These are phyloP conservation scores for Baeospora myosura DNA, from an alignment of 1,284 basidiomycete genomes.

Conservation along the genomic window DNA sequence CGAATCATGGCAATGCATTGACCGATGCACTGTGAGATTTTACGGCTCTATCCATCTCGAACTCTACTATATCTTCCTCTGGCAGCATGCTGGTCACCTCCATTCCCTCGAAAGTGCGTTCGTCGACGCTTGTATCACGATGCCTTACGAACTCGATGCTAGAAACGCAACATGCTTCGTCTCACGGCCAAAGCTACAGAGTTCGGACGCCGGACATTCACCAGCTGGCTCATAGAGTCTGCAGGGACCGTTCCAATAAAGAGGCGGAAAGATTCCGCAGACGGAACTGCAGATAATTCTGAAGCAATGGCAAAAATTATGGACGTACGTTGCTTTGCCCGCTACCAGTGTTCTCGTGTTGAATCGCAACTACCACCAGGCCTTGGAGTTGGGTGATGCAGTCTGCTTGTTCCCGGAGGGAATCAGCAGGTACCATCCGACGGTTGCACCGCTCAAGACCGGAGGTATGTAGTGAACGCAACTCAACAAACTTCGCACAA, in stretches of 20 bases:
- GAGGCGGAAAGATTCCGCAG: slow-evolving; percentile 59
- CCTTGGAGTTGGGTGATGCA: slow-evolving; percentile 71
- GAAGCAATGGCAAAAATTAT: slow-evolving; percentile 61
- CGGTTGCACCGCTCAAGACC: slow-evolving; percentile 76
- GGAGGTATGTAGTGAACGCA: slow-evolving; percentile 46
- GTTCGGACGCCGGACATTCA: slow-evolving; percentile 75
- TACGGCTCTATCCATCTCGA: slow-evolving; percentile 1
- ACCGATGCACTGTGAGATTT: slow-evolving; percentile 72
- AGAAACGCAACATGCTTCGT: slow-evolving; percentile 71
- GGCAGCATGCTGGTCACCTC: slow-evolving; percentile 65
- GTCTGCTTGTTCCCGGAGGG: slow-evolving; percentile 81
- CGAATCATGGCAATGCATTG: slow-evolving; percentile 79
- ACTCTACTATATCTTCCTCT: slow-evolving; percentile 7
- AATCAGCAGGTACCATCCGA: slow-evolving; percentile 74
- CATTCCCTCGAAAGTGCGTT: slow-evolving; percentile 55
- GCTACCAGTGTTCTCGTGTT: slow-evolving; percentile 1
- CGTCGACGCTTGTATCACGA: background rate
- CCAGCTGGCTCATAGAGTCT: slow-evolving; percentile 82
- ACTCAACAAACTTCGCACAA: background rate
- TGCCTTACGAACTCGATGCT: background rate
- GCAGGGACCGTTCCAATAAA: slow-evolving; percentile 79
- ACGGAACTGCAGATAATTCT: slow-evolving; percentile 56
- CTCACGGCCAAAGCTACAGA: slow-evolving; percentile 82
- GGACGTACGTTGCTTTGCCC: slow-evolving; percentile 35
- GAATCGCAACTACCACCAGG: slow-evolving; percentile 30